Base-by-base conservation (phyloP, 495 filamentous ascomycete genomes). In the Xylaria telfairii region DNA sequence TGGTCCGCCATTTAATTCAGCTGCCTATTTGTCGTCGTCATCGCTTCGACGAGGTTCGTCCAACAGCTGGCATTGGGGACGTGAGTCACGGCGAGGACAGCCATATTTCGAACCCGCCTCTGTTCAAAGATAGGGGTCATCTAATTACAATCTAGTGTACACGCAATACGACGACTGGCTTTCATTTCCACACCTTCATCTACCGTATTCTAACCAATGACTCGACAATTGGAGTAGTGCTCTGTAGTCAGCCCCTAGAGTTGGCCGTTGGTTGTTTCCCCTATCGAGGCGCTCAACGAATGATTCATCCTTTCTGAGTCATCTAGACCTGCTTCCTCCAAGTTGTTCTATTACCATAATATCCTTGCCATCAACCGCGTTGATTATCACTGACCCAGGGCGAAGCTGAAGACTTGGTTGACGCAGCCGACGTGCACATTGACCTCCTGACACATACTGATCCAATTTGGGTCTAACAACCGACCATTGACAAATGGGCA, bases 11-110 rank as follows among this genome's bases (percentile, higher is more conserved):
- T 5, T 26, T 66, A 53, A 66, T 66, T 54, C 46, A 66, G 64
- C 47, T 66, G 64, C 64, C 64, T 66, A 42, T 42, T 54, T 54
- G 64, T 53, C 64, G 64, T 66, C 47, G 47, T 54, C 64, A 66
- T 66, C 64, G 9, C 21, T 66, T 41, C 47, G 46, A 21, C 64
- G 46, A 66, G n/a, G 32, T 54, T 54, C 64, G 30, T 28, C 17
- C 13, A 49, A 37, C n/a, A 42, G 28, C 32, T 42, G 13, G 19
- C 47, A 53, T 13, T 4, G 34, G 47, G 54, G 17, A 26, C 47
- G 21, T 66, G 64, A 66, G 32, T 66, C 64, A 66, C 64, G 13
- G 37, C 37, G 37, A 62, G 4, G 21, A 8, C 19, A 19, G 28
- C 59, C 3, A 41, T 28, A 19, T 41, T 42, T 42, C 59, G 21